Evolutionary conservation across 352 stramenopile genomes (phyloP).

Genomic region (Sclerospora graminicola): DNA sequence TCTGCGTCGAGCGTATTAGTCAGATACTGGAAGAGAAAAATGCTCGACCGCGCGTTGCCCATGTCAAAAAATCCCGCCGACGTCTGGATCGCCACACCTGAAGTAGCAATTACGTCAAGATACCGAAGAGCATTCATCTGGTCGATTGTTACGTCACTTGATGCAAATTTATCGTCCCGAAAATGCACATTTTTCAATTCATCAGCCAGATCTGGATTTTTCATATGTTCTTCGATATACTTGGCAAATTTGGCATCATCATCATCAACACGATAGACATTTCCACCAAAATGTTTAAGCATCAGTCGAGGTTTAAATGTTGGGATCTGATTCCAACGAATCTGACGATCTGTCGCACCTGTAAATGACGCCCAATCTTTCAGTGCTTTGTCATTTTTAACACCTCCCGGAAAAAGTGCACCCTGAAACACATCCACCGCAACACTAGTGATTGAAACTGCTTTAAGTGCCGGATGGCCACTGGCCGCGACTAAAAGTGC

Average conservation of each 20-base stretch:
- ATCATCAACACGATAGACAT: constrained; percentile 73
- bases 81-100: constrained; percentile 55
- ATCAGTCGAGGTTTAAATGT: constrained; percentile 69
- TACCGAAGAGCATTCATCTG: constrained; percentile 48
- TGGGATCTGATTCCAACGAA: constrained; percentile 63
- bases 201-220: constrained; percentile 44
- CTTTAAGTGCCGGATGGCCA: constrained; percentile 58
- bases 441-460: constrained; percentile 58
- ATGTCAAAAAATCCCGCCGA: constrained; percentile 78
- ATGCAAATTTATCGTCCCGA: constrained; percentile 51
- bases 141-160: constrained; percentile 26
- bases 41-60: constrained; percentile 55
- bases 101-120: constrained; percentile 48
- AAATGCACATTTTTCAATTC: constrained; percentile 47
- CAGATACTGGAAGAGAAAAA: constrained; percentile 71
- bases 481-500: constrained; percentile 51
- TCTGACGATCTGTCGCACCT: constrained; percentile 61
- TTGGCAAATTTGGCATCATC: constrained; percentile 49
- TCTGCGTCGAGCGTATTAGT: constrained; percentile 64
- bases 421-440: constrained; percentile 57
- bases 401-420: constrained; percentile 66
- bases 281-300: constrained; percentile 79
- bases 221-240: constrained; percentile 50
- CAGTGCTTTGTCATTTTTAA: constrained; percentile 62
- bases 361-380: constrained; percentile 64